These are phyloP conservation scores for Annulohypoxylon moriforme DNA, from an alignment of 495 filamentous ascomycete species.

Conservation along the genomic window DNA sequence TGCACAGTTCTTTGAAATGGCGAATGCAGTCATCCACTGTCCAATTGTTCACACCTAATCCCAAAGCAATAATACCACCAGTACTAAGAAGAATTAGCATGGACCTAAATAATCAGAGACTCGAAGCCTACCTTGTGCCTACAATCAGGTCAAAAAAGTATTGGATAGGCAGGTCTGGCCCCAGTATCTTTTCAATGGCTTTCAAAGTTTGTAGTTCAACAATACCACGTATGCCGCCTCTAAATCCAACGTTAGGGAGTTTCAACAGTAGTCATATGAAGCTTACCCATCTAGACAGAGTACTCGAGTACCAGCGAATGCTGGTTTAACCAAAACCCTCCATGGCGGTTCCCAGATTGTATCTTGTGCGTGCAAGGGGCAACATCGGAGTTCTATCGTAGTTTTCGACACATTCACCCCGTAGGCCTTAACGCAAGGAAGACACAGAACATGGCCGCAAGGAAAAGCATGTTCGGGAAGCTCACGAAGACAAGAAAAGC, in stretches of 20 bases:
- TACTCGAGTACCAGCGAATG: neutral
- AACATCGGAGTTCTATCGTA: neutral
- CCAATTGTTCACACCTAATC: neutral
- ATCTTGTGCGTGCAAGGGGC: neutral
- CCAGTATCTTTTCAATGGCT: neutral
- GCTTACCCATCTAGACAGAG: neutral
- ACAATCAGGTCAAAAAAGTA: neutral
- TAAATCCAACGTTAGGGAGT: neutral
- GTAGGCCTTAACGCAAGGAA: neutral
- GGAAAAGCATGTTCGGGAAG: neutral
- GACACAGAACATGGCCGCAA: neutral
- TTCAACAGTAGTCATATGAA: neutral
- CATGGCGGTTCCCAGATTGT: neutral
- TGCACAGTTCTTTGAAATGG: neutral
- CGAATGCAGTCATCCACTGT: neutral
- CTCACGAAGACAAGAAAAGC: neutral
- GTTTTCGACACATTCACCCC: neutral
- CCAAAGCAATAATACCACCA: neutral
- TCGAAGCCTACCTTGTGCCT: neutral
- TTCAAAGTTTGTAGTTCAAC: neutral
- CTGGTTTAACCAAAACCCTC: neutral
- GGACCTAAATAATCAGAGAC: neutral
- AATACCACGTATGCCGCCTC: neutral
- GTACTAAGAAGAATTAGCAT: neutral
- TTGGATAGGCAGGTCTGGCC: neutral